phyloP scores from a whole-genome alignment of 208 protist genomes.

The Trypanosoma theileri region DNA sequence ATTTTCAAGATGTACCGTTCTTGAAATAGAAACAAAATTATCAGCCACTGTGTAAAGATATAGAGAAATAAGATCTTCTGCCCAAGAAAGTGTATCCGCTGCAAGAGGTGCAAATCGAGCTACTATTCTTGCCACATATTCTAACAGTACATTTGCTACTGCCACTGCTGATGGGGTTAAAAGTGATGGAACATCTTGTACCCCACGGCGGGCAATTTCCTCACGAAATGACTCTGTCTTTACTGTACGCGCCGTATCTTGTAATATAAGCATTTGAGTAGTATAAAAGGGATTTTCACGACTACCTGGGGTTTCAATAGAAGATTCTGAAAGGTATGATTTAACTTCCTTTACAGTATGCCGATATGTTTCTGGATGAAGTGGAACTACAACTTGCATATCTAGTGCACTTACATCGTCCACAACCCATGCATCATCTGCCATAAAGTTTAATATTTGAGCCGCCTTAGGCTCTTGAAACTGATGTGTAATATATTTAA shows the following conservation, averaged over 20 bases:
- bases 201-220: slow-evolving; percentile 30
- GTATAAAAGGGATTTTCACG: slow-evolving; percentile 80
- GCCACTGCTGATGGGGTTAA: slow-evolving; percentile 56
- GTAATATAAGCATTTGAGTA: slow-evolving; percentile 54
- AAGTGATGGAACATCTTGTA: slow-evolving; percentile 37
- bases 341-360: slow-evolving; percentile 56
- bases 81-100: slow-evolving; percentile 66
- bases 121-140: slow-evolving; percentile 76
- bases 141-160: slow-evolving; percentile 64
- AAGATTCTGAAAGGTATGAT: slow-evolving; percentile 47
- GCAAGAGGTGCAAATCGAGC: slow-evolving; percentile 76
- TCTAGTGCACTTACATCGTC: slow-evolving; percentile 49
- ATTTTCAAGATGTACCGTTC: slow-evolving; percentile 64
- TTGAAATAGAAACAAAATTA: slow-evolving; percentile 85
- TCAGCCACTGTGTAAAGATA: slow-evolving; percentile 83
- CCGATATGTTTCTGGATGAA: slow-evolving; percentile 52
- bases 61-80: slow-evolving; percentile 61
- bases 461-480: slow-evolving; percentile 63
- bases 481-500: slow-evolving; percentile 44
- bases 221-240: slow-evolving; percentile 59
- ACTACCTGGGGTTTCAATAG: slow-evolving; percentile 23
- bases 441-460: slow-evolving; percentile 67
- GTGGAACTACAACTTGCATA: slow-evolving; percentile 61
- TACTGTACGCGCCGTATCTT: slow-evolving; percentile 54
- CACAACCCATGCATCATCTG: slow-evolving; percentile 60